A percentile compares a stretch with the other conserved stretches of the same genome.
Evolutionary conservation across 2,329 filamentous ascomycete genomes (phyloP).

Genomic region (Orbilia ellipsospora): DNA sequence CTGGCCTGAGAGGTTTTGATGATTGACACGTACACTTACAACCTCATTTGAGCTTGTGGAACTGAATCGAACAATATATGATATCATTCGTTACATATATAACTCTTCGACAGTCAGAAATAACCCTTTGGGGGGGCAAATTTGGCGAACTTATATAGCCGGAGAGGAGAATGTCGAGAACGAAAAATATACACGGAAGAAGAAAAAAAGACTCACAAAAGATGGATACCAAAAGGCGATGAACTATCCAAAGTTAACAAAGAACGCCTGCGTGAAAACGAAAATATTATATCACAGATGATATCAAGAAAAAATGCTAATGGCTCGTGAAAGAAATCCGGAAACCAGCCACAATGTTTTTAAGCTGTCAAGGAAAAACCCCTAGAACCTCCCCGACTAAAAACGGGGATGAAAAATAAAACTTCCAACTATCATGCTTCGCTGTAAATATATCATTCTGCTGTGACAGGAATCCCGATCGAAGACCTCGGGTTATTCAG

Average conservation of each 20-base stretch:
- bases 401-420: constrained; percentile 1
- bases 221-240: not conserved
- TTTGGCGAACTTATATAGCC: constrained; percentile 2
- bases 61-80: no score
- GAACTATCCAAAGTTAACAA: constrained; percentile 8
- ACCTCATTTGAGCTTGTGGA: no score
- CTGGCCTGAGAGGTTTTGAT: no score
- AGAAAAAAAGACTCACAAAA: constrained; percentile 12
- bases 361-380: not conserved
- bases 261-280: constrained; percentile 40
- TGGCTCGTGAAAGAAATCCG: constrained; percentile 14
- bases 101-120: no score
- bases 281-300: constrained; percentile 11
- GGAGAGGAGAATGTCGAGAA: constrained; percentile 41
- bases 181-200: constrained; percentile 26
- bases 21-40: no score
- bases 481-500: constrained; percentile 1
- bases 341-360: not conserved
- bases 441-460: not conserved
- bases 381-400: constrained; percentile 1
- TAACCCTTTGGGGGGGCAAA: not conserved
- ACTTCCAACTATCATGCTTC: constrained; percentile 28
- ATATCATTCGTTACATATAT: no score
- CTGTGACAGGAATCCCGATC: constrained; percentile 1
- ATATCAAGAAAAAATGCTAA: constrained; percentile 6